Percentiles rank a stretch among this genome's conserved stretches.
Evolutionary conservation across 208 protist species (phyloP).

Genomic region (Phytomonas francai): DNA sequence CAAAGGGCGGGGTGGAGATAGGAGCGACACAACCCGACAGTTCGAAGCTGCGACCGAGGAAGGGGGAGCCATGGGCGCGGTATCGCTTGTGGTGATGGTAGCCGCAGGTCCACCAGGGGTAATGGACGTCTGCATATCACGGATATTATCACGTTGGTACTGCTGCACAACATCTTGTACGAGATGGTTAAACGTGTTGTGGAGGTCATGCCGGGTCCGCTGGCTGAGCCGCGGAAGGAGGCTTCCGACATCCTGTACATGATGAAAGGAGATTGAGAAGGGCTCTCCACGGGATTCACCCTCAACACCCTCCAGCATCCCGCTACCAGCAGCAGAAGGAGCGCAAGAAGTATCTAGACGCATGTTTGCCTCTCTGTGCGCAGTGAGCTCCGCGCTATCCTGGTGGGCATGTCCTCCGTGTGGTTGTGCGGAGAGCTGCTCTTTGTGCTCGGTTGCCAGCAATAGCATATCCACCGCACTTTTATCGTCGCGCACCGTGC

Average conservation of each 20-base stretch:
- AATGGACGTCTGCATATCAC: slow-evolving; percentile 2
- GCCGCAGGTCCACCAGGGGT: neutral
- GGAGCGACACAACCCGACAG: slow-evolving; percentile 7
- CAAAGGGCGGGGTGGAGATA: slow-evolving; percentile 9
- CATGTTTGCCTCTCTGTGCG: neutral
- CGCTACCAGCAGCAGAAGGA: neutral
- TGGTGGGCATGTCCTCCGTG: neutral
- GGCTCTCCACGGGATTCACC: slow-evolving; percentile 13
- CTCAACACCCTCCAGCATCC: neutral
- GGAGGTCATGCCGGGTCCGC: slow-evolving; percentile 22
- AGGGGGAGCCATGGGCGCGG: neutral
- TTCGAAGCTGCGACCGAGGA: slow-evolving; percentile 3
- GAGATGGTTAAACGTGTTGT: slow-evolving; percentile 25
- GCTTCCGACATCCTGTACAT: slow-evolving; percentile 57
- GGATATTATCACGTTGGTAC: slow-evolving; percentile 1
- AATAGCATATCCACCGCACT: slow-evolving; percentile 40
- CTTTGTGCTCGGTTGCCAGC: slow-evolving; percentile 22
- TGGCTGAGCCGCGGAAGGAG: slow-evolving; percentile 38
- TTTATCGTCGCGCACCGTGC: slow-evolving; percentile 40
- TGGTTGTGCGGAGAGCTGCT: slow-evolving; percentile 6
- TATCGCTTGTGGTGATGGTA: neutral
- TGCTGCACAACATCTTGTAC: slow-evolving; percentile 23
- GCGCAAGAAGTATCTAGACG: neutral
- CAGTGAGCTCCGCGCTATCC: neutral
- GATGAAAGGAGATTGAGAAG: slow-evolving; percentile 27